Percentiles rank a stretch among this genome's conserved stretches.
These are phyloP conservation scores for Cryptococcus floricola DNA, from an alignment of 1,284 basidiomycete genomes.

Conservation along the genomic window DNA sequence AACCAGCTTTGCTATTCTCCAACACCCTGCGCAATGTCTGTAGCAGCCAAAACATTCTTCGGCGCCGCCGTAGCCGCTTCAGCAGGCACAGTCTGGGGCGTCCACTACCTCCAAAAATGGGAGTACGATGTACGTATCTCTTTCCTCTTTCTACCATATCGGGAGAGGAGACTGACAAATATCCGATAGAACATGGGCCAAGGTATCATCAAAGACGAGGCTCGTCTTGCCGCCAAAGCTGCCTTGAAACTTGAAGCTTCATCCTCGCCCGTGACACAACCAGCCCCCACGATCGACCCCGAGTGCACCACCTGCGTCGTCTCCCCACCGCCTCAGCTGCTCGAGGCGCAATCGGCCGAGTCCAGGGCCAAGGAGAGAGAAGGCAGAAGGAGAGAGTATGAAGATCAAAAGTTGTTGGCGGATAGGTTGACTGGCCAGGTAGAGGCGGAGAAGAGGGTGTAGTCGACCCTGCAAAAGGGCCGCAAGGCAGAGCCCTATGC, in stretches of 20 bases:
- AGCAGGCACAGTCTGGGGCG: slow-evolving; percentile 76
- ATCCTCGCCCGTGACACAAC: slow-evolving; percentile 19
- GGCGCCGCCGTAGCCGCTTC: slow-evolving; percentile 64
- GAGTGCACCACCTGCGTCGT: slow-evolving; percentile 42
- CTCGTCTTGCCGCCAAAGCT: slow-evolving; percentile 52
- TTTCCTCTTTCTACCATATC: background rate
- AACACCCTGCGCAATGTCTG: slow-evolving; percentile 56
- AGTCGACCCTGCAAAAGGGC: background rate
- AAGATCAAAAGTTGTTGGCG: slow-evolving; percentile 34
- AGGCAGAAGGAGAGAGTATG: slow-evolving; percentile 34
- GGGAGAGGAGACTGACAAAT: background rate
- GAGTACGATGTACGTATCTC: slow-evolving; percentile 68
- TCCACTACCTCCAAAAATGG: slow-evolving; percentile 80
- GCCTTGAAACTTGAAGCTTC: slow-evolving; percentile 1
- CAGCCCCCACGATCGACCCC: slow-evolving; percentile 32
- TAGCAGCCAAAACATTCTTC: slow-evolving; percentile 72
- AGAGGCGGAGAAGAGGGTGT: slow-evolving; percentile 6
- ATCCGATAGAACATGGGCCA: slow-evolving; percentile 75
- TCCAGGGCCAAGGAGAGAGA: slow-evolving; percentile 29
- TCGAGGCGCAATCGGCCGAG: slow-evolving; percentile 34
- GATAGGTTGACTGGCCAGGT: slow-evolving; percentile 22
- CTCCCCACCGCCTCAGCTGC: slow-evolving; percentile 38
- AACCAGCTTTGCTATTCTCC: background rate
- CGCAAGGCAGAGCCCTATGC: background rate
- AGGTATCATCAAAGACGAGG: slow-evolving; percentile 83